Base-by-base conservation (phyloP, 1,284 basidiomycete genomes). In the Pulveroboletus sp. region DNA sequence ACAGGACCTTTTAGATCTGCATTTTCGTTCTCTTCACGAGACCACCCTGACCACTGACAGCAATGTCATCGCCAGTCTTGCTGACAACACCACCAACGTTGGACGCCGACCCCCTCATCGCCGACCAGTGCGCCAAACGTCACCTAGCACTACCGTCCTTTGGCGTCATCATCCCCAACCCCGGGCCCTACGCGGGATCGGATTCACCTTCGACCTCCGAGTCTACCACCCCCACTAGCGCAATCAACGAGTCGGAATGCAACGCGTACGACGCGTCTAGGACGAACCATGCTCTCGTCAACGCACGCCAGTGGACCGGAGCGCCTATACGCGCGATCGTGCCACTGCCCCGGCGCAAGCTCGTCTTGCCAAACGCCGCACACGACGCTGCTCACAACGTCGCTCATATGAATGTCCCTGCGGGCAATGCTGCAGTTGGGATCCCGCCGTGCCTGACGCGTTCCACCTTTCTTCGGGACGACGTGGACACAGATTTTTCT, bases 291-390 rank as follows among this genome's bases (percentile, higher is more conserved):
- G 11, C 8, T 29, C 26, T 14, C 10, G 54, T 45, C 3, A 36
- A 36, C 8, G 38, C 36, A 2, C n/a, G 42, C n/a, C 60, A 20
- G n/a, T 70, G 65, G 65, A 57, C 66, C 3, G 68, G 66, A 4
- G 18, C 43, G 5, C 68, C 66, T n/a, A 57, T 69, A 31, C 66
- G 66, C 44, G 66, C 66, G n/a, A 59, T 65, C 55, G 28, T 57
- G 0, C 66, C 66, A 0, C 65, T 67, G 0, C 66, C 66, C 1
- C 64, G 54, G 3, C 66, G 65, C 26, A 49, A 5, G 4, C 46
- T 47, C 14, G 35, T 24, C 9, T n/a, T 14, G 38, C n/a, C n/a
- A n/a, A 48, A 43, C 14, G 44, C 22, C 39, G 10, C n/a, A 14
- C 49, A 31, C 15, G 20, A 15, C 12, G 5, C 24, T 12, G 1